Evolutionary conservation across 225 moss, liverwort and hornwort species (phyloP), one percentile per base, ranked within the genome.

Genomic region (Climacium dendroides): DNA sequence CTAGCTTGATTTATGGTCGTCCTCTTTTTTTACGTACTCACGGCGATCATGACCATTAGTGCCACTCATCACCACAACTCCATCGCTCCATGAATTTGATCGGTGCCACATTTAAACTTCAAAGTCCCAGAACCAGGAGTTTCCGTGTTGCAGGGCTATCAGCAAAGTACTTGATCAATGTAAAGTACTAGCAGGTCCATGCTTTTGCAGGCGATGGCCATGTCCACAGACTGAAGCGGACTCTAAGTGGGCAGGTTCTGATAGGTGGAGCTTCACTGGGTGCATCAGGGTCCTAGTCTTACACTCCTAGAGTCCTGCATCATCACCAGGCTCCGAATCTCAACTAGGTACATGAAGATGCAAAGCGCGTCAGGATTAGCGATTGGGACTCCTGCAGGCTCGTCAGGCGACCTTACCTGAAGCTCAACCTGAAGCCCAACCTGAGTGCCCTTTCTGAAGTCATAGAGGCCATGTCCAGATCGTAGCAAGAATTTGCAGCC

Each of bases 121-220:
- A 66, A 81, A 77, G 76, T 82, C 83, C 37, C 61, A 75, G 79
- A 62, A 15, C 47, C 81, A 52, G 85, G 43, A 87, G 70, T 82
- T 81, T 84, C 87, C 58, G 86, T 34, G 86, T 66, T 73, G 78
- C 82, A 89, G 87, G 53, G 61, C 19, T 62, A 48, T 28, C 63
- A 58, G 85, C 17, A 39, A 71, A 85, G 71, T 77, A 70, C 53
- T 84, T 65, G 87, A 87, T 73, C 78, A 41, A 30, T 32, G 79
- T 26, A 47, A 61, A 61, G 64, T 87, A 72, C 60, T 20, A 62
- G n/a, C 81, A 72, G 74, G 59, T 60, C 41, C 70, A 78, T 80
- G 87, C 89, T 81, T 80, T 89, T 78, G 87, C 91, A 85, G 87
- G 87, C 82, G 79, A 60, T 85, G 84, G 82, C 85, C 88, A 85